Evolutionary conservation across 495 filamentous ascomycete species (phyloP).

Genomic region (Hypoxylon rickii): DNA sequence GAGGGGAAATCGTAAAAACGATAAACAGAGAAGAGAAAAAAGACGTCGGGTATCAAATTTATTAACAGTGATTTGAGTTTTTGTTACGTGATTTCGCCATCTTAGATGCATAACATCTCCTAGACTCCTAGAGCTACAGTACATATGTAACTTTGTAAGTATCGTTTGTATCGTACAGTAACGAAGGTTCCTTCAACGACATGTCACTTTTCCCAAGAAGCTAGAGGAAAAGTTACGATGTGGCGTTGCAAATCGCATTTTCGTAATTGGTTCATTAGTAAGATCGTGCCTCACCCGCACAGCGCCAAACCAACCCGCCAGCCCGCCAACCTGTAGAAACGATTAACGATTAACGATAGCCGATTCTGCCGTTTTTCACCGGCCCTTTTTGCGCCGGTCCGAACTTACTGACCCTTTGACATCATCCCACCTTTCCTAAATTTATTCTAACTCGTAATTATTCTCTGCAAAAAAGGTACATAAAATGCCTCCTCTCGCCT

Average conservation of each 20-base stretch:
- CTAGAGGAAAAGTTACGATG: neutral
- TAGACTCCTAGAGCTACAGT: too few relatives aligned
- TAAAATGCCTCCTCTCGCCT: constrained; percentile 37
- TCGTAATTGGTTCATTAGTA: constrained; percentile 28
- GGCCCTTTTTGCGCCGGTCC: neutral
- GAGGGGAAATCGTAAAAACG: too few relatives aligned
- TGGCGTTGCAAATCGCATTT: constrained; percentile 20
- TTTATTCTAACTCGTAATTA: constrained; percentile 39
- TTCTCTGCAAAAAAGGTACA: neutral
- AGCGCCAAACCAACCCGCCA: too few relatives aligned
- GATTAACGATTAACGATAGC: neutral
- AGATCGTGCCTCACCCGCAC: constrained; percentile 8
- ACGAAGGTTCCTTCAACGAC: neutral
- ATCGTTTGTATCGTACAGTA: too few relatives aligned
- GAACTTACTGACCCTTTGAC: constrained; percentile 39
- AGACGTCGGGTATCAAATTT: too few relatives aligned
- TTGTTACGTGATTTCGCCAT: neutral
- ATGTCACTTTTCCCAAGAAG: too few relatives aligned
- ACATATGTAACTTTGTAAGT: too few relatives aligned
- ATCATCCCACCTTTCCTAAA: constrained; percentile 42
- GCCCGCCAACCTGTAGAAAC: neutral
- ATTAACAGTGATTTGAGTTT: too few relatives aligned
- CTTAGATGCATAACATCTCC: neutral
- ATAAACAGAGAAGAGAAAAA: too few relatives aligned
- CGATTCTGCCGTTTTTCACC: constrained; percentile 14